Conservation (phyloP, 2,329 filamentous ascomycete species). For the Colletotrichum gigasporum region DNA sequence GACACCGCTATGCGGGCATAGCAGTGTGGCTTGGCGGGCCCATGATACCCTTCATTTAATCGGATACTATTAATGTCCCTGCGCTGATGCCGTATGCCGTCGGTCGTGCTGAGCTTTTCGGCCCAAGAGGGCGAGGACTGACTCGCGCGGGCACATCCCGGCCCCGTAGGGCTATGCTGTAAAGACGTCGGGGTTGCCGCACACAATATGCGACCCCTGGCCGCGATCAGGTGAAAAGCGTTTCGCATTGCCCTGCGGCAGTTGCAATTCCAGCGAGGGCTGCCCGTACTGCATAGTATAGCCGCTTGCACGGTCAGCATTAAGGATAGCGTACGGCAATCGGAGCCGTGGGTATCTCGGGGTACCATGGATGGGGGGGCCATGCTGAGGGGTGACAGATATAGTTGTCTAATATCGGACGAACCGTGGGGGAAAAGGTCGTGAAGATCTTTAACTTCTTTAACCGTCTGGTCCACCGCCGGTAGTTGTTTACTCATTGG, state of each 20-base stretch:
- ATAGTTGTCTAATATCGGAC: neutral
- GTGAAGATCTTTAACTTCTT: no score
- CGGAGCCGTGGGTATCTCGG: neutral
- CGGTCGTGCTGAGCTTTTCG: neutral
- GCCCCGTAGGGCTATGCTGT: conserved; percentile 2
- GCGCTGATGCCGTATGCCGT: neutral
- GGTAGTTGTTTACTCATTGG: no score
- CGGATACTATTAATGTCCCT: neutral
- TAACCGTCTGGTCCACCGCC: no score
- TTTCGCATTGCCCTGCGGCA: neutral
- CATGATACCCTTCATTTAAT: conserved; percentile 7
- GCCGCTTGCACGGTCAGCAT: neutral
- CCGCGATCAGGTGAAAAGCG: neutral
- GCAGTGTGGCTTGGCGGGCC: conserved; percentile 6
- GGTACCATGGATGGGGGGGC: neutral
- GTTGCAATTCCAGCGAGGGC: neutral
- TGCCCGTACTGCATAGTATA: neutral
- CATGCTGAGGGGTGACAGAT: neutral
- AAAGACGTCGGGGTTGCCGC: conserved; percentile 9
- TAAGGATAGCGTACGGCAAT: neutral
- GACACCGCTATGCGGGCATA: no score
- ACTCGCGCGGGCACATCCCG: neutral
- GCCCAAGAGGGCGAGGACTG: neutral
- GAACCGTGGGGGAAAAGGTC: neutral
- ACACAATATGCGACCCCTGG: neutral